A percentile compares a stretch with the other conserved stretches of the same genome.
These are phyloP conservation scores for Calophaca sinica DNA, from an alignment of 306 rosid species.

Conservation along the genomic window DNA sequence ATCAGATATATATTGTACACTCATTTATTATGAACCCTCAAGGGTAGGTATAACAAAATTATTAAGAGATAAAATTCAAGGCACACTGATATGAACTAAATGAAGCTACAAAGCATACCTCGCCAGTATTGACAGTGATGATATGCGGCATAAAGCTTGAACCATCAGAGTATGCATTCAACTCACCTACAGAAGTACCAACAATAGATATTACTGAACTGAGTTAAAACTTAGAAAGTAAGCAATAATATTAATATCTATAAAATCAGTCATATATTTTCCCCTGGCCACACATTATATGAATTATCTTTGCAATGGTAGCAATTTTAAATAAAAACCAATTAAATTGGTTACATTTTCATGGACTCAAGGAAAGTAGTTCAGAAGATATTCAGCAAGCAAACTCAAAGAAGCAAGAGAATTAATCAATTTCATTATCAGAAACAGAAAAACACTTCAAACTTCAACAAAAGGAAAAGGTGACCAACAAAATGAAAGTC, in stretches of 20 bases:
- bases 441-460: constrained; percentile 35
- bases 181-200: constrained; percentile 61
- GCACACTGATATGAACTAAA: not conserved
- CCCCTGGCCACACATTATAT: no score
- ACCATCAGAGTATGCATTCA: constrained; percentile 60
- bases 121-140: constrained; percentile 76
- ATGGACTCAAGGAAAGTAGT: constrained; percentile 10
- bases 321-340: not conserved
- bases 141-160: constrained; percentile 81
- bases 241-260: not conserved
- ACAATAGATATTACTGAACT: constrained; percentile 34
- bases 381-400: constrained; percentile 11
- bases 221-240: constrained; percentile 12
- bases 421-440: not conserved
- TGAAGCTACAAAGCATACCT: constrained; percentile 61
- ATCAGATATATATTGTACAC: no score
- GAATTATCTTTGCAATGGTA: not conserved
- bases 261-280: no score
- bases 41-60: not conserved
- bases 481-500: constrained; percentile 13
- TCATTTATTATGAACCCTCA: no score
- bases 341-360: not conserved
- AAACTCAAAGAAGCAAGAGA: no score
- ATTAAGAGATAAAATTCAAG: not conserved
- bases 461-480: constrained; percentile 7